Evolutionary conservation across 2,329 filamentous ascomycete genomes (phyloP), one percentile per base, ranked within the genome.

Genomic region (Pyricularia sp.): DNA sequence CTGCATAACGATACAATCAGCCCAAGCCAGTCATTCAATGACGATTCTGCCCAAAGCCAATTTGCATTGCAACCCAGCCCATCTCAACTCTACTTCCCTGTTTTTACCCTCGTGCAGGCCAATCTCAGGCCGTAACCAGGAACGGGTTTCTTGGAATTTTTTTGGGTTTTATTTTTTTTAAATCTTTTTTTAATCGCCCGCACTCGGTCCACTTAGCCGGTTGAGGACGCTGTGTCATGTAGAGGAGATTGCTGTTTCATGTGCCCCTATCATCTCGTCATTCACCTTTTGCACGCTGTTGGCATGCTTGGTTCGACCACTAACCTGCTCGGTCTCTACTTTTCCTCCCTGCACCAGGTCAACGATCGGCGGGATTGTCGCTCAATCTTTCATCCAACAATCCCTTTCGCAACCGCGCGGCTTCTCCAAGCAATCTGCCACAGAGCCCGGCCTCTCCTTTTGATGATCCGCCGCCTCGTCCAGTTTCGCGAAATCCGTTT

Each of bases 341-440:
- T 73, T 75, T 74, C 72, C 68, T 70, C 71, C 70, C 68, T 69
- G 70, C 73, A 75, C 77, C 77, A 81, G 80, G 78, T 74, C 79
- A 79, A 73, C 83, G 80, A 72, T 85, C 85, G 73, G 78, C 84
- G 72, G 84, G 83, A 73, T 82, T 90, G 76, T 82, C 85, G 68
- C 81, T 90, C 77, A 90, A 88, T 79, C 86, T 93, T 75, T 89
- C 89, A 78, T 93, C 91, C 78, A 93, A 93, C 84, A 94, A 94
- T 77, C 91, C 91, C 71, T 94, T 88, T 75, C 89, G 91, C 81
- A 92, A 92, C 79, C 88, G 90, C 75, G 87, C 89, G 72, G 82
- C 83, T 55, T 92, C 90, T 72, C 89, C 86, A 67, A 77, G 80
- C 68, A 78, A 75, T 72, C 73, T 78, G 80, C 77, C 81, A 80